These are phyloP conservation scores for Odontarrhena argentea DNA, from an alignment of 345 rosid genomes.

Conservation along the genomic window DNA sequence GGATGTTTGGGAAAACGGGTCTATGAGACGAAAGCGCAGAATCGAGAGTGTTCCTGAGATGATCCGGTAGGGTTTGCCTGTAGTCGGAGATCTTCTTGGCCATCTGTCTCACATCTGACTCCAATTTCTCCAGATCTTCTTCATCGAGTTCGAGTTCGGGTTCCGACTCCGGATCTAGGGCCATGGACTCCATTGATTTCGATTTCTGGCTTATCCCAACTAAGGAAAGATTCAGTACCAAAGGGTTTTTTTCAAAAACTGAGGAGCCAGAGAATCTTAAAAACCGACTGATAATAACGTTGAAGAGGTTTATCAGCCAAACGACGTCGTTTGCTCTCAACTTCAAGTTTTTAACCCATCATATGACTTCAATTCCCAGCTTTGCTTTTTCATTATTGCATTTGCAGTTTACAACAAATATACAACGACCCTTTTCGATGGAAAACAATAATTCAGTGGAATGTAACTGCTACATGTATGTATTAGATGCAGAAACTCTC, in stretches of 20 bases:
- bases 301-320: not conserved
- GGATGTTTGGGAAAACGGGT: conserved; percentile 38
- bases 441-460: not conserved
- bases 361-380: not conserved
- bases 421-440: not conserved
- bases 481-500: not conserved
- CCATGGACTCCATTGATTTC: conserved; percentile 4
- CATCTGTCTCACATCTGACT: conserved; percentile 61
- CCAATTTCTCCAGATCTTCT: conserved; percentile 59
- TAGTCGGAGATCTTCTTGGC: conserved; percentile 61
- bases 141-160: conserved; percentile 36
- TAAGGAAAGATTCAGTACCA: not conserved
- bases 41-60: conserved; percentile 53
- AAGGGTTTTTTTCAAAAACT: not conserved
- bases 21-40: conserved; percentile 53
- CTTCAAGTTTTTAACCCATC: not conserved
- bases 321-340: conserved; percentile 4
- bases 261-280: conserved; percentile 8
- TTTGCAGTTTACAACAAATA: not conserved
- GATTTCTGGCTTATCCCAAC: not conserved
- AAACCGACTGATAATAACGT: not conserved
- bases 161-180: conserved; percentile 22
- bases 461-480: not conserved
- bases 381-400: not conserved
- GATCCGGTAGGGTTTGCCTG: conserved; percentile 67